Base-by-base conservation (phyloP, 257 asterid genomes). In the Fraxinus cuspidata region DNA sequence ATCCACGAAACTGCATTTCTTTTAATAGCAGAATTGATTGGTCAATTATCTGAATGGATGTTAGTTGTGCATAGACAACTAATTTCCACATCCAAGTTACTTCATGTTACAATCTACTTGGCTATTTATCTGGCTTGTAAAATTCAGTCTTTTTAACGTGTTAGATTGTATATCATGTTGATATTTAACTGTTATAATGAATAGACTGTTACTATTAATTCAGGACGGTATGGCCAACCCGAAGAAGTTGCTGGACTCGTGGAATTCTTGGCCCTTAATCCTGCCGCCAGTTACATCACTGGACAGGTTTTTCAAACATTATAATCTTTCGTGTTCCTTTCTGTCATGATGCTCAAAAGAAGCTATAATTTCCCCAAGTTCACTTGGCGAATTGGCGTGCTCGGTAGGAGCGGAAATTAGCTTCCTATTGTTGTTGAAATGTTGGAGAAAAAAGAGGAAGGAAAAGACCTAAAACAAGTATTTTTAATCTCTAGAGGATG, bases 181-280 rank as follows among this genome's bases (percentile, higher is more conserved):
- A 34, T 49, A 7, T 78, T 78, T 47, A 23, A 70, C 44, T 31
- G 63, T 34, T 32, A 60, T 77, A 65, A 53, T 58, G 37, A 72
- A 65, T 32, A 38, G 23, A 31, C 31, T 35, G 75, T 40, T 72
- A 44, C 64, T 58, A 42, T 13, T 44, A 72, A 56, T 79, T 27
- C 85, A 90, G 92, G 92, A 70, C 69, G 94, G 84, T 90, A 86
- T 42, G 94, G 92, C 23, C 84, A 73, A 70, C 89, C 94, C 18
- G 94, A 90, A 80, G 92, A 88, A 77, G 87, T 86, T 21, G 92
- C 90, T 66, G 92, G 90, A 68, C 82, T 84, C 29, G 84, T 84
- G 23, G 90, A 88, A 47, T 88, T 88, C 89, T 76, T 88, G 84
- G 92, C 92, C 32, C 87, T 86, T 44, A 83, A 63, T 78, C 90